Evolutionary conservation across 2,329 filamentous ascomycete genomes (phyloP).

Genomic region (Botrytis fragariae): DNA sequence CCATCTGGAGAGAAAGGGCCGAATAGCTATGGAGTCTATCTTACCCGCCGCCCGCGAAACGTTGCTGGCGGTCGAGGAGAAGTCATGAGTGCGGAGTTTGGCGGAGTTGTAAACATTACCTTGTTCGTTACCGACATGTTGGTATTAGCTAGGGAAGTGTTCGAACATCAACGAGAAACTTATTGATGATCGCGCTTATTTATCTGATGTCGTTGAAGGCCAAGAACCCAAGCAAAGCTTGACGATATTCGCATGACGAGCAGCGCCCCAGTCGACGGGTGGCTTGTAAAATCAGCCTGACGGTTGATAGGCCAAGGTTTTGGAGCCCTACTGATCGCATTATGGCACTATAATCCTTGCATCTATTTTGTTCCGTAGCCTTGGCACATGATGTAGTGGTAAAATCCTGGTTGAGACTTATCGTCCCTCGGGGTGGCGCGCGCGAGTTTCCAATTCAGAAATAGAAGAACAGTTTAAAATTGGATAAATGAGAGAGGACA

Average conservation of each 20-base stretch:
- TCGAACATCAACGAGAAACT: not conserved
- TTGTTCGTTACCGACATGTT: not conserved
- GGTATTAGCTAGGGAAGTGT: not conserved
- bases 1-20: conserved; percentile 14
- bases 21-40: not conserved
- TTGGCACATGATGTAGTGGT: conserved; percentile 5
- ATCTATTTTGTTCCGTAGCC: not conserved
- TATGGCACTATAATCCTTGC: not conserved
- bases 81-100: not conserved
- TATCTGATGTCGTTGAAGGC: not conserved
- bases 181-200: not conserved
- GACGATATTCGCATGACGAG: not conserved
- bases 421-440: not conserved
- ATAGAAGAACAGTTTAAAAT: not conserved
- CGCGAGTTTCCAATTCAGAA: not conserved
- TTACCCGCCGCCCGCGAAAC: not conserved
- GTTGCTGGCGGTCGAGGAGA: not conserved
- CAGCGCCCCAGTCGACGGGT: not conserved
- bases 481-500: not conserved
- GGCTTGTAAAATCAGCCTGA: not conserved
- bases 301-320: not conserved
- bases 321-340: not conserved
- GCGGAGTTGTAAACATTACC: not conserved
- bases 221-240: not conserved
- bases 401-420: too few species aligned